Evolutionary conservation across 2,329 filamentous ascomycete genomes (phyloP), one percentile per base, ranked within the genome.

Genomic region (Nemania bipapillata): DNA sequence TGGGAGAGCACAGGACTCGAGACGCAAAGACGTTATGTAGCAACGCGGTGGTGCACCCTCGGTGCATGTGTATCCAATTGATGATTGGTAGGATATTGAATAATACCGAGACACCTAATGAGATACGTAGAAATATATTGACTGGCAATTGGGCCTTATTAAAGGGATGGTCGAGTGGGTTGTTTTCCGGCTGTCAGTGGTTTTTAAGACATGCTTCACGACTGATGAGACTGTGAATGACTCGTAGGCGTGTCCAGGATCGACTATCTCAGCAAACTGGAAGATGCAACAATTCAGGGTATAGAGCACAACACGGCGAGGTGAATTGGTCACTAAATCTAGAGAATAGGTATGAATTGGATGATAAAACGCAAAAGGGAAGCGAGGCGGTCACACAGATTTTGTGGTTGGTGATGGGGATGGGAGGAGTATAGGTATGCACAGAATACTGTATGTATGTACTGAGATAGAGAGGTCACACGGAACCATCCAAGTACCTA

Each of bases 331-430:
- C 49, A 17, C 42, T 26, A 32, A 15, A 4, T 30, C 42, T 32
- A 52, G 42, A 50, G 42, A 26, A 37, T 32, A 53, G 3, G 49
- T 52, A 52, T 28, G 17, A 26, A 53, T n/a, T 53, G 28, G 45
- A 45, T 26, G 37, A 37, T 37, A 24, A 40, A n/a, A 28, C 26
- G 32, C n/a, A n/a, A 53, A n/a, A 45, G 37, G 47, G 40, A 40
- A 52, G 37, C 9, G 49, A 69, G 63, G 63, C 62, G 66, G 66
- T 69, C 62, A 61, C 66, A 68, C 66, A 62, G 45, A 54, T 32
- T 40, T 40, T 30, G 42, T 37, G 62, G 30, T 40, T 11, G 30
- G 40, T 4, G 26, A 22, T 22, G 35, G 40, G 37, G 22, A 28
- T 11, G 26, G 12, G n/a, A 50, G 22, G 26, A 30, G 37, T 26